Evolutionary conservation across 345 rosid species (phyloP).

Genomic region (Durio zibethinus): DNA sequence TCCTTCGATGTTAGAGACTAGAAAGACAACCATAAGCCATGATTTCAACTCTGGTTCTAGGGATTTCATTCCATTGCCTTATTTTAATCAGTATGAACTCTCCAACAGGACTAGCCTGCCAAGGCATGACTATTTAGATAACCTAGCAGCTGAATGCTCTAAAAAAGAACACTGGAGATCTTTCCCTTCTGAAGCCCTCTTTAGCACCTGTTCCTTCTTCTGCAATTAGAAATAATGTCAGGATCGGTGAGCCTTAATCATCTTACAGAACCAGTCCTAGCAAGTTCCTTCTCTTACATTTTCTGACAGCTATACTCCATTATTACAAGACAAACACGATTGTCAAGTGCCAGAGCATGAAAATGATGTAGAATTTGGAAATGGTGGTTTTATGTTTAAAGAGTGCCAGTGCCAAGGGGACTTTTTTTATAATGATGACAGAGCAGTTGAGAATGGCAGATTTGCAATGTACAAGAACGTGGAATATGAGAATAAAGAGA

Average conservation of each 20-base stretch:
- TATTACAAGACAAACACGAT: constrained; percentile 20
- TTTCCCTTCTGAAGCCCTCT: constrained; percentile 23
- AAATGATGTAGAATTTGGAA: constrained; percentile 19
- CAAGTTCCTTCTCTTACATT: constrained; percentile 31
- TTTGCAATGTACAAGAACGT: constrained; percentile 2
- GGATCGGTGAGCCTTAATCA: constrained; percentile 16
- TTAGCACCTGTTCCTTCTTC: constrained; percentile 16
- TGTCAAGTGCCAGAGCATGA: constrained; percentile 17
- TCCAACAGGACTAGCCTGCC: constrained; percentile 14
- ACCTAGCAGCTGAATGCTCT: constrained; percentile 12
- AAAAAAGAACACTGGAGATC: constrained; percentile 16
- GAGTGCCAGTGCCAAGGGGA: constrained; percentile 23
- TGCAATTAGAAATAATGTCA: constrained; percentile 14
- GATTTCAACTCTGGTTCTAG: constrained; percentile 17
- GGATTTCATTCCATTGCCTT: constrained; percentile 21
- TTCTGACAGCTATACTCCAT: constrained; percentile 13
- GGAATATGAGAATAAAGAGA: constrained; percentile 8
- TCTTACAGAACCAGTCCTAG: constrained; percentile 19
- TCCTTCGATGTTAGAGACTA: constrained; percentile 22
- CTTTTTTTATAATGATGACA: constrained; percentile 8
- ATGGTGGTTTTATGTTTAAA: constrained; percentile 23
- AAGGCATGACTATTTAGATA: constrained; percentile 22
- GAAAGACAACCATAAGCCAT: constrained; percentile 14
- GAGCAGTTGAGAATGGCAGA: constrained; percentile 24
- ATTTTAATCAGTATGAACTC: constrained; percentile 14